Base-by-base conservation (phyloP, 805 yeast genomes). In the Lipomyces chichibuensis region DNA sequence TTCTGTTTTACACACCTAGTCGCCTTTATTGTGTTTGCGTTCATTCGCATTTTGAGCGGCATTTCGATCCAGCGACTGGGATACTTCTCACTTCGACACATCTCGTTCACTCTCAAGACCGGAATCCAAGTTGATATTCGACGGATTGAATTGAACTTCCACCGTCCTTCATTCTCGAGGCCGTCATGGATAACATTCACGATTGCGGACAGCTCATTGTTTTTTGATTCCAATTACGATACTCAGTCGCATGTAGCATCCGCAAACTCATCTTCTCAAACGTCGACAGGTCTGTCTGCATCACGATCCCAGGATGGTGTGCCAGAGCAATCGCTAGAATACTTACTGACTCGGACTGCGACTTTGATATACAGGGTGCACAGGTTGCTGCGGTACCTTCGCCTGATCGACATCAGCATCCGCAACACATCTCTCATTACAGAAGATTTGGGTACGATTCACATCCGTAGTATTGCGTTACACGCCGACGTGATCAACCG, bases 11-110 rank as follows among this genome's bases (percentile, higher is more conserved):
- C 57, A 4, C 71, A 77, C 64, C 63, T 79, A n/a, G 69, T 74
- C 14, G 74, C 82, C 35, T 77, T 80, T 32, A 76, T 76, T 61
- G 57, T 78, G 25, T 77, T 80, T 61, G 82, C 82, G 23, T 66
- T 79, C 49, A 67, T 80, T 23, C 75, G 82, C 14, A 69, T 79
- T 27, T 74, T 79, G 68, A 79, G 82, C 1, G 83, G 83, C 35
- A 70, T 80, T 57, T 78, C 81, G 35, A 77, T 80, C 69, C 79
- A 78, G 69, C 76, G 83, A 20, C 74, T 80, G 17, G 83, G 83
- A 52, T 80, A 80, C 71, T 73, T 80, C 64, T 76, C 78, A 23
- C 69, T 80, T n/a, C 73, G 80, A 32, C 77, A 79, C 66, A 72
- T 80, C 33, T 69, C 78, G 1, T 74, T 76, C 55, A 69, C 77